Evolutionary conservation across 1,284 basidiomycete genomes (phyloP).

Genomic region (Cryptococcus hybrid): DNA sequence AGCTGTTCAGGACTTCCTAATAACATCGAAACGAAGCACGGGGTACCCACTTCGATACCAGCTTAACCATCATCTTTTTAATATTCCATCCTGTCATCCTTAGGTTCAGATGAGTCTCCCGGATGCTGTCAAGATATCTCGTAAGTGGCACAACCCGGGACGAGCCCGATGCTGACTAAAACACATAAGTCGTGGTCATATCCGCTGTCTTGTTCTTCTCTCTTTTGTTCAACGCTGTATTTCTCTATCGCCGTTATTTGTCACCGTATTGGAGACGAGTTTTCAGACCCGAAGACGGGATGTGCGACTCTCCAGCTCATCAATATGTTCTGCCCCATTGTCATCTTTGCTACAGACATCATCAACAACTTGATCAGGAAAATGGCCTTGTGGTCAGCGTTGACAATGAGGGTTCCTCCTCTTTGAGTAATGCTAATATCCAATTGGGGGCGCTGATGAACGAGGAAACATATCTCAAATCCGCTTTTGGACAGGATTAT

Average conservation of each 20-base stretch:
- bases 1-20: too few relatives aligned
- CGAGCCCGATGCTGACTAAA: not conserved
- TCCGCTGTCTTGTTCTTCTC: slow-evolving; percentile 11
- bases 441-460: not conserved
- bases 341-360: not conserved
- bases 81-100: too few relatives aligned
- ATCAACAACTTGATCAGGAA: not conserved
- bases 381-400: not conserved
- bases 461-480: slow-evolving; percentile 6
- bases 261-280: not conserved
- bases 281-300: not conserved
- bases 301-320: not conserved
- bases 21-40: too few relatives aligned
- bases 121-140: not conserved
- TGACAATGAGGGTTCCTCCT: not conserved
- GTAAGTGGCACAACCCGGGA: not conserved
- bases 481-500: slow-evolving; percentile 19
- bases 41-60: too few relatives aligned
- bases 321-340: not conserved
- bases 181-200: slow-evolving; percentile 9
- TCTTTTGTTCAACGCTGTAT: slow-evolving; percentile 5
- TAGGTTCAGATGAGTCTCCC: too few relatives aligned
- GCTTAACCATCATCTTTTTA: too few relatives aligned
- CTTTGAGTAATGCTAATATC: not conserved
- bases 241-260: slow-evolving; percentile 5